Percentiles rank a stretch among this genome's conserved stretches.
These are phyloP conservation scores for Diophrys appendiculata DNA, from an alignment of 73 alveolate genomes.

Conservation along the genomic window DNA sequence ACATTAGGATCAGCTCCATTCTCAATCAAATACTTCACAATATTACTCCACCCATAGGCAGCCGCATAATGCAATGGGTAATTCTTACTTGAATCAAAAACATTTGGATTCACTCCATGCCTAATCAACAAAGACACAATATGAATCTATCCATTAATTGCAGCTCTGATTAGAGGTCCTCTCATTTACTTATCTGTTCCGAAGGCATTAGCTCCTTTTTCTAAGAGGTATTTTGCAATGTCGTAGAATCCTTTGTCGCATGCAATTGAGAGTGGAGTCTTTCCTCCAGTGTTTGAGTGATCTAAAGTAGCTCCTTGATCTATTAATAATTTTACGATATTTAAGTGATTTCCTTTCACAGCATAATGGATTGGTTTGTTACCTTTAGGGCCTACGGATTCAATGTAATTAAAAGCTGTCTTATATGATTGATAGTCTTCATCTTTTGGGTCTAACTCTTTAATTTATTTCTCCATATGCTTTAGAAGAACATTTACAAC, in stretches of 20 bases:
- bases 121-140: conserved; percentile 68
- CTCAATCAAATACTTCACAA: conserved; percentile 64
- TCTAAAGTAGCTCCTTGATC: conserved; percentile 65
- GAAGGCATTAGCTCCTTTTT: conserved; percentile 75
- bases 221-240: conserved; percentile 70
- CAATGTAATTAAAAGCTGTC: background rate
- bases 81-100: conserved; percentile 88
- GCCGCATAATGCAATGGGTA: conserved; percentile 88
- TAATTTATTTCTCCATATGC: conserved; percentile 45
- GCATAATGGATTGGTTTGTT: conserved; percentile 51
- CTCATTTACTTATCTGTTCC: conserved; percentile 69
- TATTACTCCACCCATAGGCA: conserved; percentile 77
- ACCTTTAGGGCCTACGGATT: conserved; percentile 9
- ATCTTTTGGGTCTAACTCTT: conserved; percentile 18
- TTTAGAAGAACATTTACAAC: conserved; percentile 66
- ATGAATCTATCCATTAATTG: conserved; percentile 44
- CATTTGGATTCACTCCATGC: conserved; percentile 74
- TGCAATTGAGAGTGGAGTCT: conserved; percentile 56
- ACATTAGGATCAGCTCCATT: conserved; percentile 82
- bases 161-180: conserved; percentile 53
- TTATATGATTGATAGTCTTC: background rate
- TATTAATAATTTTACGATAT: conserved; percentile 39
- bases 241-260: conserved; percentile 79
- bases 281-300: conserved; percentile 64
- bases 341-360: conserved; percentile 27